Evolutionary conservation across 805 yeast species (phyloP), one percentile per base, ranked within the genome.

Genomic region (Lipomyces starkeyi): DNA sequence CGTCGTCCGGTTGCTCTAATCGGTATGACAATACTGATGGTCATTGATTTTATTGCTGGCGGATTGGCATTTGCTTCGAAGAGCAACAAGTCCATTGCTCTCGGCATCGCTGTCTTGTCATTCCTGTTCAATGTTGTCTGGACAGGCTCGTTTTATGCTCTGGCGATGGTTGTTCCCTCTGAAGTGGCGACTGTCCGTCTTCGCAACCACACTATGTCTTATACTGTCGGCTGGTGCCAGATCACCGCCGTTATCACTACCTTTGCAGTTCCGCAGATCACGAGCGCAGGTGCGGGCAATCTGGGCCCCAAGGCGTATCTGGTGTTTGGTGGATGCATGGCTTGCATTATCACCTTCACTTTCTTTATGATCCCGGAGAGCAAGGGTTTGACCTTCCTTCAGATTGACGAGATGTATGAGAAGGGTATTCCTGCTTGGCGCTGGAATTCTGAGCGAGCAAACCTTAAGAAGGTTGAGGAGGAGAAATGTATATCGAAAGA

Each of bases 371-470:
- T 91, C 68, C 87, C 87, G 74, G 94, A 90, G 80, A 91, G 97
- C 64, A 87, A 86, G 81, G 96, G 96, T 67, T 84, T 91, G 75
- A 84, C 91, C 58, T 84, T 91, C 77, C 97, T 91, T 80, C 93
- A 91, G 80, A 91, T 91, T 71, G 93, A 91, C 77, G 88, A 85
- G 75, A 81, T 88, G 83, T 84, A 81, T 74, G 77, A 83, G 35
- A 37, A 58, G 5, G 58, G 61, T 27, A 56, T 62, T 2, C 25
- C 52, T 13, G 71, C 70, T 3, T 65, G 70, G 70, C 63, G 59
- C 8, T 68, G 70, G 17, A 17, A 58, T 43, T 43, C 49, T n/a
- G 49, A 43, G 20, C 20, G 20, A 11, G 8, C 20, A 5, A 1
- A 8, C 9, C 20, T 43, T 25, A n/a, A 43, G 49, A 43, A 43